A percentile compares a stretch with the other conserved stretches of the same genome.
Conservation (phyloP, 805 yeast genomes). For the Starmerella cellae region DNA sequence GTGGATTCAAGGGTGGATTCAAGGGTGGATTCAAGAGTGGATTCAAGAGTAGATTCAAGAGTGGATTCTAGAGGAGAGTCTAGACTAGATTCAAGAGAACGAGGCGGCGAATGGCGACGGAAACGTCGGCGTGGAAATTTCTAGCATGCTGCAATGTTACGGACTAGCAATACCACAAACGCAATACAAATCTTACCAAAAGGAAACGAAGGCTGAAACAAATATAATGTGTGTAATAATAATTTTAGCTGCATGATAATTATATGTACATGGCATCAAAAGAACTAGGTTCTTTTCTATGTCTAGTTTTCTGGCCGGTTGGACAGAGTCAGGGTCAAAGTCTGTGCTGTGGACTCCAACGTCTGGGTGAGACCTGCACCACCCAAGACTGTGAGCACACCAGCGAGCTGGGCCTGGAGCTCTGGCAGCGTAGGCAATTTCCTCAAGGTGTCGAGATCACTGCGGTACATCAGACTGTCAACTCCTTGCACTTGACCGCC, state of each 20-base stretch:
- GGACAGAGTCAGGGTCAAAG: constrained; percentile 53
- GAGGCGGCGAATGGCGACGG: constrained; percentile 1
- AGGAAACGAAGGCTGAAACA: too few species aligned
- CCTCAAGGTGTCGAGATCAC: constrained; percentile 47
- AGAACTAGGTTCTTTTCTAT: neutral
- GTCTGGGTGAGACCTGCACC: constrained; percentile 85
- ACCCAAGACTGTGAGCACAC: constrained; percentile 66
- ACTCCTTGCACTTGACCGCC: constrained; percentile 69
- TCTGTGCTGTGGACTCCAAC: constrained; percentile 52
- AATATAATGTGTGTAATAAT: too few species aligned
- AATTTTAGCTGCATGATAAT: too few species aligned
- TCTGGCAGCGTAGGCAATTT: constrained; percentile 57
- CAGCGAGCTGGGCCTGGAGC: constrained; percentile 70
- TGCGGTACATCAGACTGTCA: constrained; percentile 17
- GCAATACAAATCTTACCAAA: too few species aligned
- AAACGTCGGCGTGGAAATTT: neutral
- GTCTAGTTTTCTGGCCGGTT: neutral
- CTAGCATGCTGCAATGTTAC: too few species aligned
- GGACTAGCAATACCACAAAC: too few species aligned
- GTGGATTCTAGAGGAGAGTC: constrained; percentile 1
- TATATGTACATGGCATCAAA: constrained; percentile 6
- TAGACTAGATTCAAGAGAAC: constrained; percentile 1
- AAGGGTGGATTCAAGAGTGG: neutral
- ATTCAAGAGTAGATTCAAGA: neutral
- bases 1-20: neutral